A percentile compares a stretch with the other conserved stretches of the same genome.
phyloP scores from a whole-genome alignment of 169 alveolate genomes.

The Perkinsus olseni region DNA sequence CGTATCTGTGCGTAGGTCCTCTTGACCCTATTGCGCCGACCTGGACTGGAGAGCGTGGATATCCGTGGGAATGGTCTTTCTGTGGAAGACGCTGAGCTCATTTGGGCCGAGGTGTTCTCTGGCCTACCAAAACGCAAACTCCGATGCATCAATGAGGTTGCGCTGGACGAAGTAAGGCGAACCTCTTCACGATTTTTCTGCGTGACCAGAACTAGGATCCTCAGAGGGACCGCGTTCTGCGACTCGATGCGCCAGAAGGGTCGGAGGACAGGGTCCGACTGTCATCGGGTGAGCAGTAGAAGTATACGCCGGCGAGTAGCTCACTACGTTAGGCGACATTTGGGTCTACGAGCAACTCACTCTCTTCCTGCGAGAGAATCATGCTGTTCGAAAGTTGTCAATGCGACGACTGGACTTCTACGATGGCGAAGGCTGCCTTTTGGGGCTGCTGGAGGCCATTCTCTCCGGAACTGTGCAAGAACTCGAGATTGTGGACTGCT shows the following conservation, averaged over 20 bases:
- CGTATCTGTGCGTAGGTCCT: not conserved
- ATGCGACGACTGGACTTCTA: not conserved
- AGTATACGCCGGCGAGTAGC: not conserved
- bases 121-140: not conserved
- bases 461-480: not conserved
- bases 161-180: not conserved
- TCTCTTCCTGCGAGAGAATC: not conserved
- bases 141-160: not conserved
- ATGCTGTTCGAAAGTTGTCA: not conserved
- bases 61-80: not conserved
- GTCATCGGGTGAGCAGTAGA: not conserved
- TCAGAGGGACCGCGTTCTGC: no score
- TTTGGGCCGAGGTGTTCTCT: not conserved
- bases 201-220: no score
- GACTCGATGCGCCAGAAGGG: no score
- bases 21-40: not conserved
- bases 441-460: not conserved
- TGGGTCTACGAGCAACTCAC: not conserved
- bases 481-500: not conserved
- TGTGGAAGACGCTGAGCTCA: not conserved
- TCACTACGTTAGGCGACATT: not conserved
- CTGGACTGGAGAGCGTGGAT: not conserved
- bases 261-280: not conserved
- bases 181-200: not conserved
- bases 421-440: not conserved